Base-by-base conservation (phyloP, 78 protist species). In the Neovahlkampfia damariscottae region DNA sequence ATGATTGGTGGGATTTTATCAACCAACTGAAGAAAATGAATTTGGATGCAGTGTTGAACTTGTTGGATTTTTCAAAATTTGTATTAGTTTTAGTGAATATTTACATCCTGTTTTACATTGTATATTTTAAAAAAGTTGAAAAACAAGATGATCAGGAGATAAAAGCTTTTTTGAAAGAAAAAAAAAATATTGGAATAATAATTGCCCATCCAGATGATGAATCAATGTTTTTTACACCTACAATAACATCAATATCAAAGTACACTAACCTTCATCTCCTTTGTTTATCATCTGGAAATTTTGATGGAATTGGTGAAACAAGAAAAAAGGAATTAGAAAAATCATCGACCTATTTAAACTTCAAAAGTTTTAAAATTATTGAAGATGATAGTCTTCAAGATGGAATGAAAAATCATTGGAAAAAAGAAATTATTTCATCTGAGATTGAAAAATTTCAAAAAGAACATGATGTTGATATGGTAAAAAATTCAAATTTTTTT, bases 121-220 rank as follows among this genome's bases (percentile, higher is more conserved):
- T n/a, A n/a, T n/a, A n/a, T n/a, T n/a, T n/a, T n/a, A 76, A 76
- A 27, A 66, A 50, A 1, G 79, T 66, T 2, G 34, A 58, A 8
- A 76, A 39, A 38, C 27, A 50, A 2, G 69, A 5, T 4, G 73
- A 58, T 2, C 67, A n/a, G 30, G 41, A 72, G n/a, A n/a, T n/a
- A n/a, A n/a, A n/a, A n/a, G n/a, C n/a, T n/a, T n/a, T n/a, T n/a
- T n/a, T n/a, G n/a, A 36, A 67, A 34, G 70, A 67, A 76, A 76
- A 8, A 38, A 3, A n/a, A 35, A 8, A 4, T 9, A 38, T 40
- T 3, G 50, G 81, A 37, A 70, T 91, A 29, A 78, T 88, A 27
- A 78, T 86, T 2, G 95, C 95, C 5, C 95, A 91, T 41, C 95
- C 95, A n/a, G 95, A 91, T 66, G 95, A 91, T 40, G 95, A 91